phyloP scores from a whole-genome alignment of 2,329 filamentous ascomycete genomes.

The Trichothecium sympodiale region DNA sequence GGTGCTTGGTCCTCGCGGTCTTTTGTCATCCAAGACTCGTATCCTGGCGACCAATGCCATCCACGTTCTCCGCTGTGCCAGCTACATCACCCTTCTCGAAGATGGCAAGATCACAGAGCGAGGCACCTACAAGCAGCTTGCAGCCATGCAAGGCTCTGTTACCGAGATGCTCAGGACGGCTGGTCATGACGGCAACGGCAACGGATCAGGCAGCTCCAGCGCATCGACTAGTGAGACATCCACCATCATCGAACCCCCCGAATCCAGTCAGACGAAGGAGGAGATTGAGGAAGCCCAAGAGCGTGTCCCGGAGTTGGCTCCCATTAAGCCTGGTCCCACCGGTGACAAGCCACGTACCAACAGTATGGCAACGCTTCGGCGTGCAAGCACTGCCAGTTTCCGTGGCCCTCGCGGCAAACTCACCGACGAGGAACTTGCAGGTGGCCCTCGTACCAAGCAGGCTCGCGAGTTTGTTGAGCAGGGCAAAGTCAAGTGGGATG shows the following conservation, averaged over 20 bases:
- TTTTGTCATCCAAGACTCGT: constrained; percentile 77
- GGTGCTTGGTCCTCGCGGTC: constrained; percentile 74
- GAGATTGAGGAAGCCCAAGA: constrained; percentile 73
- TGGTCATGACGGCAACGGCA: constrained; percentile 40
- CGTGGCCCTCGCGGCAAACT: constrained; percentile 74
- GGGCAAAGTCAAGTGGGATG: constrained; percentile 92
- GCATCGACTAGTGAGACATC: constrained; percentile 40
- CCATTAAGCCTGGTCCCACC: constrained; percentile 50
- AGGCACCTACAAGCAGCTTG: constrained; percentile 81
- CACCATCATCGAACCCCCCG: constrained; percentile 39
- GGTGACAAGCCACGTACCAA: constrained; percentile 47
- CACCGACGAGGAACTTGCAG: constrained; percentile 69
- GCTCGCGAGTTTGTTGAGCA: constrained; percentile 83
- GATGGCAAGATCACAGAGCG: constrained; percentile 77
- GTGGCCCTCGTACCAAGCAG: constrained; percentile 67
- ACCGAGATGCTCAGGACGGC: constrained; percentile 72
- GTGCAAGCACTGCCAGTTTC: constrained; percentile 88
- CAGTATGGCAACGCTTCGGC: constrained; percentile 72
- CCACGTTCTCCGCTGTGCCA: constrained; percentile 76
- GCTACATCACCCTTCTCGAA: constrained; percentile 76
- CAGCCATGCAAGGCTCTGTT: constrained; percentile 89
- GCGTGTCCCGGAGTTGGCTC: constrained; percentile 60
- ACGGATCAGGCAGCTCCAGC: constrained; percentile 31
- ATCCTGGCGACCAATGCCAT: constrained; percentile 95
- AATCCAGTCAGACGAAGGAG: constrained; percentile 44